Evolutionary conservation across 2,329 filamentous ascomycete species (phyloP).

Genomic region (Shiraia bambusicola): DNA sequence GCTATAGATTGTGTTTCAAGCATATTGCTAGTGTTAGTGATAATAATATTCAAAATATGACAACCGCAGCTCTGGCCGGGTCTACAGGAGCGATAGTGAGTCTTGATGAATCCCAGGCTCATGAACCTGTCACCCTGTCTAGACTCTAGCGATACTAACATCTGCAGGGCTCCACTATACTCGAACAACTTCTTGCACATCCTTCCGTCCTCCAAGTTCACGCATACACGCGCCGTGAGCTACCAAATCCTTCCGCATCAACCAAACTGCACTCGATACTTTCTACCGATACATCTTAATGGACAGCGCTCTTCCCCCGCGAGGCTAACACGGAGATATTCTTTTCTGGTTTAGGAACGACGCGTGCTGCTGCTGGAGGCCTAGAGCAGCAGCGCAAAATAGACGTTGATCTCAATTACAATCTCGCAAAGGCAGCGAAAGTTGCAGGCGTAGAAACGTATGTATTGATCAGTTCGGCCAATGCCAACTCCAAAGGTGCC

Average conservation of each 20-base stretch:
- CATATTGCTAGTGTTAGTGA: too few relatives aligned
- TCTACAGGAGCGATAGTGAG: conserved; percentile 63
- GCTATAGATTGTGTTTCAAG: not conserved
- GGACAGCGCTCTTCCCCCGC: conserved; percentile 62
- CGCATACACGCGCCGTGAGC: conserved; percentile 68
- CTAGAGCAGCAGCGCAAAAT: conserved; percentile 82
- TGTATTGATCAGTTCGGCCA: conserved; percentile 69
- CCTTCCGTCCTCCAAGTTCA: conserved; percentile 56
- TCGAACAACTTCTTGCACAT: conserved; percentile 61
- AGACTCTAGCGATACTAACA: not conserved
- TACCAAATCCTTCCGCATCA: conserved; percentile 51
- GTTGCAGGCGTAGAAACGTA: conserved; percentile 71
- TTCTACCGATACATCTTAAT: conserved; percentile 66
- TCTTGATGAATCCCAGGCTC: conserved; percentile 6
- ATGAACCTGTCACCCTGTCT: too few relatives aligned
- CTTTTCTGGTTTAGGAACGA: conserved; percentile 80
- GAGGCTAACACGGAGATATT: conserved; percentile 64
- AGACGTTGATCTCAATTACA: conserved; percentile 82
- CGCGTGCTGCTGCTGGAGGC: conserved; percentile 70
- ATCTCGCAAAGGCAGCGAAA: conserved; percentile 73
- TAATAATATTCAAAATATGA: conserved; percentile 43
- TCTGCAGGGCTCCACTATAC: conserved; percentile 69
- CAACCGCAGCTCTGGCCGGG: conserved; percentile 60
- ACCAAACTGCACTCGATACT: conserved; percentile 67
- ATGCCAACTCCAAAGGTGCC: conserved; percentile 53